Evolutionary conservation across 768 basidiomycete genomes (phyloP), one percentile per base, ranked within the genome.

Genomic region (Ramaria rubella): DNA sequence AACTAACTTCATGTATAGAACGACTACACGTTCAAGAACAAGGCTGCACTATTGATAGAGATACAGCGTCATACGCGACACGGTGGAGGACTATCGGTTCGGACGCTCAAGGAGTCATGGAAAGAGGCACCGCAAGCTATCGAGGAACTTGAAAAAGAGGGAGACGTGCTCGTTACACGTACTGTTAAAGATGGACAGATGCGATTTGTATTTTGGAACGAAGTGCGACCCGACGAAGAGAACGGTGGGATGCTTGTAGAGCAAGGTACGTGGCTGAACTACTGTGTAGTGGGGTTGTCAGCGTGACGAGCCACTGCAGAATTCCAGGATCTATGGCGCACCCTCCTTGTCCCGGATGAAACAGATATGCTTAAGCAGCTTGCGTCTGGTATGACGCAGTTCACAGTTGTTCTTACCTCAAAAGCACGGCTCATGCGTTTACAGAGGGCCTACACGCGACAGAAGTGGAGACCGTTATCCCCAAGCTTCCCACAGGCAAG

Each of bases 171-270:
- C 38, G 87, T 92, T n/a, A 94, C 88, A 17, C 78, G 92, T 44
- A 89, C 89, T 0, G 72, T 80, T 48, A 94, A 91, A 66, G 90
- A 94, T 63, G 86, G 86, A 0, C 85, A 89, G 61, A 72, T 88
- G 65, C 79, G 85, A 51, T 86, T 88, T 82, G 90, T 91, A 1
- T 92, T 91, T 63, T 93, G 86, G 85, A 94, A 94, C 61, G 90
- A 94, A 69, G 80, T 92, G 58, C 87, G 88, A 64, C 83, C 86
- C 1, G 81, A 76, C 26, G 85, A 87, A 60, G 84, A 88, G 43
- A 77, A 72, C 49, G 89, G 86, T 3, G 86, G 85, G 2, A 77
- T 78, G 60, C 69, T 71, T n/a, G 81, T 93, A 3, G 90, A 94
- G 71, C 82, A 91, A 76, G 92, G 92, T 85, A 55, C 52, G 78